These are phyloP conservation scores for Amaranthus hypochondriacus DNA, from an alignment of 148 eudicot species.

Conservation along the genomic window DNA sequence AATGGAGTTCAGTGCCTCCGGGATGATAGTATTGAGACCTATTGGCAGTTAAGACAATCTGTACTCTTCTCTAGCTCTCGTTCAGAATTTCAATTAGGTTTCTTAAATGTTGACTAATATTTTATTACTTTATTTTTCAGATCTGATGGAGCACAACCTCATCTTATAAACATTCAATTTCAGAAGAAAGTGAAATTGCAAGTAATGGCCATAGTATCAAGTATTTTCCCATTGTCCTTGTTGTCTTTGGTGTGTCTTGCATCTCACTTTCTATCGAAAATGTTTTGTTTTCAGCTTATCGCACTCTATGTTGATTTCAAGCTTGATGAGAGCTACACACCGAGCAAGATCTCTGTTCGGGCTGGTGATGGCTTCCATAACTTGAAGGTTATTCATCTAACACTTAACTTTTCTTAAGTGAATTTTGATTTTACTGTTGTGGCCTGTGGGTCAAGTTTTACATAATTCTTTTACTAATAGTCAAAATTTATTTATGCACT, in stretches of 20 bases:
- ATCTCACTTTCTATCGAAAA: conserved; percentile 4
- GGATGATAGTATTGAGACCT: conserved; percentile 74
- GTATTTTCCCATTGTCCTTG: not conserved
- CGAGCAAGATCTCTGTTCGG: conserved; percentile 79
- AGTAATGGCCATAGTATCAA: conserved; percentile 25
- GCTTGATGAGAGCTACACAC: conserved; percentile 97
- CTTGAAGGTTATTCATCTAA: conserved; percentile 44
- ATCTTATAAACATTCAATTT: conserved; percentile 86
- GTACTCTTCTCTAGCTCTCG: conserved; percentile 2
- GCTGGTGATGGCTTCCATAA: conserved; percentile 98
- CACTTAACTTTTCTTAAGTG: not conserved
- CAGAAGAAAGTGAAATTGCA: conserved; percentile 92
- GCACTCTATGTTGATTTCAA: conserved; percentile 85
- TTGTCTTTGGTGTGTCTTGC: not conserved
- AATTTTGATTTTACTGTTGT: too few species aligned
- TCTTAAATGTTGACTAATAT: not conserved
- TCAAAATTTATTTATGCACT: too few species aligned
- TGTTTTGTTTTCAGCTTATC: conserved; percentile 47
- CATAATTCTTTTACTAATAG: too few species aligned
- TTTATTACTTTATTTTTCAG: conserved; percentile 29
- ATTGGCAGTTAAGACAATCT: conserved; percentile 70
- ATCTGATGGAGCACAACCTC: conserved; percentile 96
- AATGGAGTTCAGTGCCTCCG: conserved; percentile 77
- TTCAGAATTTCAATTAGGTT: not conserved
- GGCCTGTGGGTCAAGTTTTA: too few species aligned